phyloP scores from a whole-genome alignment of 768 basidiomycete genomes.

The Tricholoma flavovirens region DNA sequence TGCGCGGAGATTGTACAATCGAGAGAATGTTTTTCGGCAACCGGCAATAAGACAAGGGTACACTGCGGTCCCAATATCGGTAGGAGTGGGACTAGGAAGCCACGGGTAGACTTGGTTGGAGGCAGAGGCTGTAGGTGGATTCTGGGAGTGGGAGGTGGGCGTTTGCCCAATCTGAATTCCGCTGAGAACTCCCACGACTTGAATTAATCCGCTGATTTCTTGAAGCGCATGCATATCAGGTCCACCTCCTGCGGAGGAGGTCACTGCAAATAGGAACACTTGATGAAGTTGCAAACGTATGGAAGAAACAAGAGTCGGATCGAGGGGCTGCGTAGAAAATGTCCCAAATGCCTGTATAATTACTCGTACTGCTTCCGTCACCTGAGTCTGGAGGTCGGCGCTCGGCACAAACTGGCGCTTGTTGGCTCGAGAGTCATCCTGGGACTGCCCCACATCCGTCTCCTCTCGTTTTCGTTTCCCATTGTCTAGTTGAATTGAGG shows the following conservation, averaged over 20 bases:
- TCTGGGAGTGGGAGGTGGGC: conserved; percentile 28
- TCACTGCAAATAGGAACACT: conserved; percentile 73
- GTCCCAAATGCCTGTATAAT: conserved; percentile 46
- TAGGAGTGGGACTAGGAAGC: conserved; percentile 23
- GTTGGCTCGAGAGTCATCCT: conserved; percentile 23
- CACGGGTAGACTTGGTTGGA: conserved; percentile 30
- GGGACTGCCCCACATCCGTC: conserved; percentile 32
- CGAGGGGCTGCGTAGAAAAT: conserved; percentile 39
- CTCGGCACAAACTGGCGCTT: conserved; percentile 45
- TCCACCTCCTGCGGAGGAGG: conserved; percentile 52
- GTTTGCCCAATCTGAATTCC: conserved; percentile 63
- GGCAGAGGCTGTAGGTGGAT: conserved; percentile 25
- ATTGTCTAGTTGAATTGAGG: conserved; percentile 57
- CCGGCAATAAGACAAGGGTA: conserved; percentile 66
- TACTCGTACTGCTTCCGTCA: conserved; percentile 54
- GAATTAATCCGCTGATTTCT: conserved; percentile 76
- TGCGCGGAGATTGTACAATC: conserved; percentile 61
- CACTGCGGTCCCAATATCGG: conserved; percentile 68
- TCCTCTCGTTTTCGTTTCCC: conserved; percentile 75
- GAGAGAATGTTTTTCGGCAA: conserved; percentile 66
- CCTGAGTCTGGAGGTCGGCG: conserved; percentile 46
- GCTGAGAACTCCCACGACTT: conserved; percentile 75
- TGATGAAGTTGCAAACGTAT: conserved; percentile 72
- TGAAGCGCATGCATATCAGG: conserved; percentile 54
- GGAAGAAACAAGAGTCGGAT: conserved; percentile 57